Percentiles rank a stretch among this genome's conserved stretches.
Conservation (phyloP, 1,284 basidiomycete species). For the Coriolopsis trogii region DNA sequence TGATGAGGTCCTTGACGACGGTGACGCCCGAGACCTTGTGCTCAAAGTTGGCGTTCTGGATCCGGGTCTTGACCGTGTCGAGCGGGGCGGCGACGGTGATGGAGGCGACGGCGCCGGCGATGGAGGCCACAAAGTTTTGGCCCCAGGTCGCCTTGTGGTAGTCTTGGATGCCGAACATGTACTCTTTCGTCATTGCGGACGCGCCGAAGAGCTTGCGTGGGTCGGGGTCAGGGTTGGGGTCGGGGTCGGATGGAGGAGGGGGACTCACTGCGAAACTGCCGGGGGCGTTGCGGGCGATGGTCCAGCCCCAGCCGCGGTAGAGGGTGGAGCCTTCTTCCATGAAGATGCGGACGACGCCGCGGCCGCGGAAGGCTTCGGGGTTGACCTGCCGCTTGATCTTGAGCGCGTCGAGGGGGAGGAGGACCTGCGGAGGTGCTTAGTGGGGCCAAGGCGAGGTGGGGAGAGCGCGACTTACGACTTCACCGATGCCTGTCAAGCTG, state of each 20-base stretch:
- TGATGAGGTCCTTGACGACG: constrained; percentile 87
- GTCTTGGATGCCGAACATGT: constrained; percentile 86
- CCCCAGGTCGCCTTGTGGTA: constrained; percentile 93
- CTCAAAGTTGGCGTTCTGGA: constrained; percentile 98
- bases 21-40: constrained; percentile 86
- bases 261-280: constrained; percentile 88
- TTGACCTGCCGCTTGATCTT: constrained; percentile 99
- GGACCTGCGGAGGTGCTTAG: constrained; percentile 51
- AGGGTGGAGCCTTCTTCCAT: constrained; percentile 90
- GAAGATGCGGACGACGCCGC: constrained; percentile 89
- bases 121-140: constrained; percentile 94
- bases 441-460: background rate
- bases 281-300: constrained; percentile 96
- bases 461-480: constrained; percentile 71
- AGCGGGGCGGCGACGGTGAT: constrained; percentile 97
- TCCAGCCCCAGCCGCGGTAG: constrained; percentile 99
- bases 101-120: constrained; percentile 92
- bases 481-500: constrained; percentile 94
- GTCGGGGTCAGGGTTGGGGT: background rate
- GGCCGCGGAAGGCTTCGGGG: constrained; percentile 92
- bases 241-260: background rate
- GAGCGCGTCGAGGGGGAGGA: constrained; percentile 93
- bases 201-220: constrained; percentile 86
- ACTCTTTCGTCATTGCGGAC: constrained; percentile 94
- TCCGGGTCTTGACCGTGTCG: constrained; percentile 95